These are phyloP conservation scores for Cyphellophora attinorum DNA, from an alignment of 2,329 filamentous ascomycete genomes.

Conservation along the genomic window DNA sequence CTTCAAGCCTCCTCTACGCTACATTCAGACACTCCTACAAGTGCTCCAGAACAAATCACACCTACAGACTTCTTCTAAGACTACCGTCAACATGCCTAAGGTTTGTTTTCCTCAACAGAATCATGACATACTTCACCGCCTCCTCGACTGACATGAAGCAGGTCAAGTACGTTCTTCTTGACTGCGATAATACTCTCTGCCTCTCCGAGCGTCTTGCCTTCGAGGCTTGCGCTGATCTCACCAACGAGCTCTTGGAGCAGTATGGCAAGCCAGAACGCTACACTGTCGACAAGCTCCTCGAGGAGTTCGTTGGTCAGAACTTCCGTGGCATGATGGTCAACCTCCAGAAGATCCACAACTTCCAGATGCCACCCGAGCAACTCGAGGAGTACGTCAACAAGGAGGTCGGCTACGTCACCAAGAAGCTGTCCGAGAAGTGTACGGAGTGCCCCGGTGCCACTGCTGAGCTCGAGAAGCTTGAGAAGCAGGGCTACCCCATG, in stretches of 20 bases:
- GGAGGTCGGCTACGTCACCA: conserved; percentile 77
- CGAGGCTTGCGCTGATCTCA: conserved; percentile 81
- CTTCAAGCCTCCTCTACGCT: no score
- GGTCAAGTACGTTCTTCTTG: conserved; percentile 66
- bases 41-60: no score
- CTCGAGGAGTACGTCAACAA: conserved; percentile 65
- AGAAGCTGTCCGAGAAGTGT: conserved; percentile 63
- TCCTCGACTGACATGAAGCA: conserved; percentile 21
- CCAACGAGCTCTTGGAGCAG: conserved; percentile 73
- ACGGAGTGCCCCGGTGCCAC: conserved; percentile 62
- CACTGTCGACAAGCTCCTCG: conserved; percentile 68
- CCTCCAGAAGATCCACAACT: conserved; percentile 68
- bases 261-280: conserved; percentile 60
- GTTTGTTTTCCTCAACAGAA: no score
- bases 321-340: conserved; percentile 71
- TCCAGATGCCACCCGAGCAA: conserved; percentile 59
- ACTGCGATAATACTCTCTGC: conserved; percentile 82
- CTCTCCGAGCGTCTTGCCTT: conserved; percentile 87
- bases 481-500: conserved; percentile 55
- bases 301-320: conserved; percentile 88
- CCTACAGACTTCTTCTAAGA: no score
- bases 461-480: conserved; percentile 58
- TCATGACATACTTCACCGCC: background rate
- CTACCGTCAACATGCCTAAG: background rate
- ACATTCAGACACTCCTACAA: no score